A percentile compares a stretch with the other conserved stretches of the same genome.
These are phyloP conservation scores for Cytospora chrysosperma DNA, from an alignment of 2,329 filamentous ascomycete species.

Conservation along the genomic window DNA sequence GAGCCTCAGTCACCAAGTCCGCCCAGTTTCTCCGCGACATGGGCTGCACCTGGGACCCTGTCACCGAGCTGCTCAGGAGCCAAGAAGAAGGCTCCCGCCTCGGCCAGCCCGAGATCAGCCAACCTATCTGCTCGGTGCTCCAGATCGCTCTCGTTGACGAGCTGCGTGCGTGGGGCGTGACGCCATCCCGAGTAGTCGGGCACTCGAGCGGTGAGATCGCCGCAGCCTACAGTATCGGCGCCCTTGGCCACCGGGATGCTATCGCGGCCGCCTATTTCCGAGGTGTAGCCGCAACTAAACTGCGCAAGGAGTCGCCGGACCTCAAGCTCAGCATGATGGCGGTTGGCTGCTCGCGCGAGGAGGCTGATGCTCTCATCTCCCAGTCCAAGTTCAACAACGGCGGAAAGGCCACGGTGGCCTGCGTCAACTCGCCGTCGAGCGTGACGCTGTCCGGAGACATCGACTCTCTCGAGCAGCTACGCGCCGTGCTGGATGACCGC, in stretches of 20 bases:
- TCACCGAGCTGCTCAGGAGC: slow-evolving; percentile 13
- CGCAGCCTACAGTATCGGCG: slow-evolving; percentile 23
- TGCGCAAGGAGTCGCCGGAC: slow-evolving; percentile 13
- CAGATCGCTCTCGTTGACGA: slow-evolving; percentile 34
- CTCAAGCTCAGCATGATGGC: slow-evolving; percentile 21
- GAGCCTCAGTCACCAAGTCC: slow-evolving; percentile 16
- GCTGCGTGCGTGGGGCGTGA: slow-evolving; percentile 24
- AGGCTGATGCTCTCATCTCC: slow-evolving; percentile 15
- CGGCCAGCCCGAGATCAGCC: slow-evolving; percentile 32
- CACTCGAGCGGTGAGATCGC: slow-evolving; percentile 29
- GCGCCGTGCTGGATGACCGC: slow-evolving; percentile 20
- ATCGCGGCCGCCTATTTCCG: slow-evolving; percentile 22
- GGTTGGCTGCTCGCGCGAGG: slow-evolving; percentile 11
- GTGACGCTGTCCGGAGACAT: slow-evolving; percentile 37
- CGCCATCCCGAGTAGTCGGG: slow-evolving; percentile 31
- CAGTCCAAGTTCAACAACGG: slow-evolving; percentile 2
- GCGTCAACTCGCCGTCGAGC: slow-evolving; percentile 31
- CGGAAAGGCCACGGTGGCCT: slow-evolving; percentile 18
- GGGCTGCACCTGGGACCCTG: slow-evolving; percentile 20
- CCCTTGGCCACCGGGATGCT: slow-evolving; percentile 18
- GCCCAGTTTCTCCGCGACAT: slow-evolving; percentile 11
- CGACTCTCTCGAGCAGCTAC: slow-evolving; percentile 30
- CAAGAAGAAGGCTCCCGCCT: slow-evolving; percentile 24
- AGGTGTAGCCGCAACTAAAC: slow-evolving; percentile 12
- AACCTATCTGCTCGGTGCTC: slow-evolving; percentile 35